Base-by-base conservation (phyloP, 2,329 filamentous ascomycete genomes). In the Penicillium glabrum region DNA sequence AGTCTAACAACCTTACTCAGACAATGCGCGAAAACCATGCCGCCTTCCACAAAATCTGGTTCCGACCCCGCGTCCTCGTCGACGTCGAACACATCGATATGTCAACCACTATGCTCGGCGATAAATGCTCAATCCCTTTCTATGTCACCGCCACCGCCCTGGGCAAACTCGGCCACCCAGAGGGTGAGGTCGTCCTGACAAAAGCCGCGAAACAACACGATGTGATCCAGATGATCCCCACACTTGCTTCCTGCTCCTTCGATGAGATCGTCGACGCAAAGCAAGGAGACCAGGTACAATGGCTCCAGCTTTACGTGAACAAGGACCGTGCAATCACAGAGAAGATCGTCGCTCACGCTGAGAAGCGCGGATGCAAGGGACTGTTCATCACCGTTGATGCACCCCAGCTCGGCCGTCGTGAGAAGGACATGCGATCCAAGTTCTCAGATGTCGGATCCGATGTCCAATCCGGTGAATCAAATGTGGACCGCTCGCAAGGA, bases 361-460 rank as follows among this genome's bases (percentile, higher is more conserved):
- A 99, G 79, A 81, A 81, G 69, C 88, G 95, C 55, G 95, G 95
- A 27, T 98, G 95, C 82, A 95, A 91, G 77, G 95, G 89, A 10
- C 86, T 99, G 19, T 99, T 99, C 82, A 97, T 99, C 79, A 99
- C 95, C 2, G 95, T 99, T 53, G 95, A 99, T 74, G 95, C 95
- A 51, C 95, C 95, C 6, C 93, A 98, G 76, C 87, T 99, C 23
- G 95, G 95, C 43, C 87, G 95, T 39, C 84, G 95, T 64, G 95
- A 99, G 76, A 99, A 98, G 80, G 95, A 98, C 74, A 98, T 98
- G 95, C 90, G 95, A 39, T 86, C 84, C 63, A 98, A 98, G 76
- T 96, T 96, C 72, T 86, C 85, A 37, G 93, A 96, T 66, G 84
- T 84, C 14, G 93, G 93, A 9, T 89, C 89, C 27, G 89, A 87